Conservation (phyloP, 305 asterid genomes). For the Petunia hybrid region DNA sequence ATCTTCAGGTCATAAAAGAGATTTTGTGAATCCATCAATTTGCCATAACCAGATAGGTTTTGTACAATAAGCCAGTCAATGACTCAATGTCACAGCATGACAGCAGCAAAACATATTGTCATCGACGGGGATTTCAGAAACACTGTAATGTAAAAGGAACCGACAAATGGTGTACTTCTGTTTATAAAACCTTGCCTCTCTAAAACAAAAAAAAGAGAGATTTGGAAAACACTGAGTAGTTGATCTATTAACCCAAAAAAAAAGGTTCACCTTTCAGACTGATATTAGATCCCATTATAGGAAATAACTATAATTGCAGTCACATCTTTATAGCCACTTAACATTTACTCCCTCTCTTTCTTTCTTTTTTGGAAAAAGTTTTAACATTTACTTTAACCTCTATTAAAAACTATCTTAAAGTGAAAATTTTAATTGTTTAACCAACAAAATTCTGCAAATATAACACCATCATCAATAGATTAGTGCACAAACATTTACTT, state of each 20-base stretch:
- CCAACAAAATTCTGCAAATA: neutral
- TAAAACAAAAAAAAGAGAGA: neutral
- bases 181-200: neutral
- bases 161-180: too few relatives aligned
- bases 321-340: neutral
- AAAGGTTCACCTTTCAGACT: slow-evolving; percentile 18
- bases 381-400: neutral
- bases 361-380: neutral
- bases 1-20: neutral
- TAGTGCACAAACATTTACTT: slow-evolving; percentile 9
- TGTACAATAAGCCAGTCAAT: neutral
- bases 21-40: slow-evolving; percentile 12
- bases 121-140: too few relatives aligned
- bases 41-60: slow-evolving; percentile 2
- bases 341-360: neutral
- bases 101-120: too few relatives aligned
- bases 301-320: neutral
- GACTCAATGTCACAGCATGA: too few relatives aligned
- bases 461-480: slow-evolving; percentile 9
- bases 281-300: slow-evolving; percentile 15
- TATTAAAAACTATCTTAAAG: neutral
- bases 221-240: neutral
- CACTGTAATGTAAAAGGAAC: too few relatives aligned
- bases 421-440: neutral
- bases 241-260: neutral